Conservation (phyloP, 495 filamentous ascomycete species). For the Penicillium flavigenum region DNA sequence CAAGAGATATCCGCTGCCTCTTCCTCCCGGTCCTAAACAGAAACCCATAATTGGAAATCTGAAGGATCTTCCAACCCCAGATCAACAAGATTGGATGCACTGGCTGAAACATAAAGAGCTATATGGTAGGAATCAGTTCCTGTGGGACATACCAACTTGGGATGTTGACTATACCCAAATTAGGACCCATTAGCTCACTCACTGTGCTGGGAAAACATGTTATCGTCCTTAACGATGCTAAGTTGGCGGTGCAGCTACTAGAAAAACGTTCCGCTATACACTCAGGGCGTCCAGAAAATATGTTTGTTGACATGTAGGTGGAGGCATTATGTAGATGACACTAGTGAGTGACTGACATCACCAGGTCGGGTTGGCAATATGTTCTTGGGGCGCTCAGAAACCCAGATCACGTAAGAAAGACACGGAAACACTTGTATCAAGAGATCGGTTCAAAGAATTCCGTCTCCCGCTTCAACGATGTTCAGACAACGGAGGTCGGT, state of each 20-base stretch:
- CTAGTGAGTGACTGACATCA: not conserved
- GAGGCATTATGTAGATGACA: not conserved
- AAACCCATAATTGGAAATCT: conserved; percentile 51
- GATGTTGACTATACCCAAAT: not conserved
- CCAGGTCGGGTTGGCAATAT: conserved; percentile 29
- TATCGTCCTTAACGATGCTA: conserved; percentile 48
- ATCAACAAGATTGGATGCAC: conserved; percentile 43
- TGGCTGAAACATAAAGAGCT: conserved; percentile 51
- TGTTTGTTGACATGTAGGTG: conserved; percentile 45
- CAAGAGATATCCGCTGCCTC: conserved; percentile 17
- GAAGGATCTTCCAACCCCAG: conserved; percentile 40
- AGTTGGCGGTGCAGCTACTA: conserved; percentile 44
- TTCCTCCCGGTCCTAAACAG: conserved; percentile 48
- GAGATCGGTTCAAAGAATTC: conserved; percentile 33
- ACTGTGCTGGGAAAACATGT: conserved; percentile 48
- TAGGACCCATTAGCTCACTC: conserved; percentile 55
- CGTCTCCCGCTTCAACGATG: conserved; percentile 29
- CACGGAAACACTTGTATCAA: conserved; percentile 38
- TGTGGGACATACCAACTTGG: not conserved
- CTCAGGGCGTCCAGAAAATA: conserved; percentile 41
- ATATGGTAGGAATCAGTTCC: conserved; percentile 33
- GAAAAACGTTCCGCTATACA: conserved; percentile 47
- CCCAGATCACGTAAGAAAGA: conserved; percentile 26
- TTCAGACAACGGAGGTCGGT: conserved; percentile 37
- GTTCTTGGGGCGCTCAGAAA: conserved; percentile 28